Evolutionary conservation across 768 basidiomycete species (phyloP).

Genomic region (Tephrocybe sp.): DNA sequence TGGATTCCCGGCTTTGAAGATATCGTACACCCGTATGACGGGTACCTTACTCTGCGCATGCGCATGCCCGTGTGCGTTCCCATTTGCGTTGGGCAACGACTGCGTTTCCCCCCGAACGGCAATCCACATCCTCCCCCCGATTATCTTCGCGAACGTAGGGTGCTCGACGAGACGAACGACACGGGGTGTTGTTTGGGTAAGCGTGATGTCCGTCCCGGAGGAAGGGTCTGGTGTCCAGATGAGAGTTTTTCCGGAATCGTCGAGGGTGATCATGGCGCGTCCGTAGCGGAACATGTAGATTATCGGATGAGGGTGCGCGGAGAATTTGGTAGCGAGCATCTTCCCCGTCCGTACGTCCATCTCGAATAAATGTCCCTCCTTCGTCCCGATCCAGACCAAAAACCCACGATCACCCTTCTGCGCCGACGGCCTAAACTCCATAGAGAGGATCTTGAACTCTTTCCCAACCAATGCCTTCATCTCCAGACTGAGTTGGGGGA

Average conservation of each 20-base stretch:
- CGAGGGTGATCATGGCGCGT: conserved; percentile 71
- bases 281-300: conserved; percentile 73
- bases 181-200: no score
- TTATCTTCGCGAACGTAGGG: no score
- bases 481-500: conserved; percentile 50
- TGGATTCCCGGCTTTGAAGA: no score
- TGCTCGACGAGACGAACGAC: no score
- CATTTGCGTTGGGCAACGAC: no score
- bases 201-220: no score
- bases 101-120: no score
- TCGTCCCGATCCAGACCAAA: conserved; percentile 84
- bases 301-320: conserved; percentile 65
- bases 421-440: conserved; percentile 69
- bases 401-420: conserved; percentile 50
- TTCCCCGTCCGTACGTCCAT: conserved; percentile 65
- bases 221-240: conserved; percentile 63
- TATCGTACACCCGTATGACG: no score
- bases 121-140: no score
- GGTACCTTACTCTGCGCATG: no score
- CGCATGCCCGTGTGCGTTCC: no score
- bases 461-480: conserved; percentile 61
- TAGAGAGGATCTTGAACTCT: conserved; percentile 67
- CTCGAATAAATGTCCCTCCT: conserved; percentile 86
- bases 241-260: conserved; percentile 81
- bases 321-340: conserved; percentile 54